These are phyloP conservation scores for Cyclotella baltica DNA, from an alignment of 108 stramenopile species.

Conservation along the genomic window DNA sequence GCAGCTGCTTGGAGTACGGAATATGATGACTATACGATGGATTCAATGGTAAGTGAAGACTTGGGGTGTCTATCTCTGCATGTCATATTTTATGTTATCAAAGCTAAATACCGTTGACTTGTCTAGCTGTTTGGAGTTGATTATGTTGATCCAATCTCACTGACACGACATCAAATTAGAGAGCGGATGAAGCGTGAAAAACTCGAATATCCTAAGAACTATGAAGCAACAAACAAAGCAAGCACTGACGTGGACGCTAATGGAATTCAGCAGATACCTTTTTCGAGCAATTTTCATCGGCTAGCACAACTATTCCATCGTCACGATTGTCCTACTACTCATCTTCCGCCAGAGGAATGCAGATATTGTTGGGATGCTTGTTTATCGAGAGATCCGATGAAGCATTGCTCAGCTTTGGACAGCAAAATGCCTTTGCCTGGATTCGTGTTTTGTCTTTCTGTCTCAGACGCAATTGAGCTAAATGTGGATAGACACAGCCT, in stretches of 20 bases:
- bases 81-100: not conserved
- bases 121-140: slow-evolving; percentile 64
- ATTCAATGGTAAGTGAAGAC: slow-evolving; percentile 61
- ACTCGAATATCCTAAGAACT: not conserved
- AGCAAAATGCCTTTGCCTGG: slow-evolving; percentile 72
- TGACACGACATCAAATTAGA: slow-evolving; percentile 42
- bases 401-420: slow-evolving; percentile 40
- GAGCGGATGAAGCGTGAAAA: slow-evolving; percentile 25
- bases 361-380: slow-evolving; percentile 60
- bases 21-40: slow-evolving; percentile 67
- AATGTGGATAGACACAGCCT: slow-evolving; percentile 73
- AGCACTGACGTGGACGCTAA: slow-evolving; percentile 52
- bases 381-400: not conserved
- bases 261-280: slow-evolving; percentile 66
- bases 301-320: slow-evolving; percentile 60
- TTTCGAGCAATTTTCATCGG: slow-evolving; percentile 70
- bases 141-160: slow-evolving; percentile 66
- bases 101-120: not conserved
- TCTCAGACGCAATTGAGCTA: slow-evolving; percentile 75
- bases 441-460: slow-evolving; percentile 59
- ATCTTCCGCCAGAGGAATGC: slow-evolving; percentile 70
- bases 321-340: slow-evolving; percentile 45
- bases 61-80: too few species aligned
- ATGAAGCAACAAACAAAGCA: slow-evolving; percentile 32
- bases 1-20: slow-evolving; percentile 42